Percentiles rank a stretch among this genome's conserved stretches.
Conservation (phyloP, 2,329 filamentous ascomycete species). For the Aspergillus sp. region DNA sequence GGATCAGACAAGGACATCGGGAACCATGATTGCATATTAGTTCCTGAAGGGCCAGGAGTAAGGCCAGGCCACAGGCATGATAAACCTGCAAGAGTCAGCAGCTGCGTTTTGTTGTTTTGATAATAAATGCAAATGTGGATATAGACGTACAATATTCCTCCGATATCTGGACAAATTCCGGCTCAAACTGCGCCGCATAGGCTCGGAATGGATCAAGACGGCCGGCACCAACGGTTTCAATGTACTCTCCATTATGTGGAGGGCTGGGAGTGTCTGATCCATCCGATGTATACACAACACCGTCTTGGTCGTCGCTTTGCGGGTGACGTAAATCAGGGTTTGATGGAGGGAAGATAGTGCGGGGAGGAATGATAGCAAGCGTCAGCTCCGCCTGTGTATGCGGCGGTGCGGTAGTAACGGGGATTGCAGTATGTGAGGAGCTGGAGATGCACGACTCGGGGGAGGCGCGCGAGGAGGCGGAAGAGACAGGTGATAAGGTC, state of each 20-base stretch:
- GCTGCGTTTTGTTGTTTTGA: too few species aligned
- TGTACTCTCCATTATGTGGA: slow-evolving; percentile 1
- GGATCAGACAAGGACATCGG: slow-evolving; percentile 29
- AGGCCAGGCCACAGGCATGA: slow-evolving; percentile 30
- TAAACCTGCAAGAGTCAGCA: slow-evolving; percentile 19
- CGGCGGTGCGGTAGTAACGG: neutral
- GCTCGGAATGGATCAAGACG: slow-evolving; percentile 30
- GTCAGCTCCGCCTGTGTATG: neutral
- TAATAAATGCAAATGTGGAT: neutral
- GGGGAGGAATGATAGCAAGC: neutral
- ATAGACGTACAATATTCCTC: slow-evolving; percentile 28
- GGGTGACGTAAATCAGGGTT: neutral
- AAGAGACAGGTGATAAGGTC: slow-evolving; percentile 7
- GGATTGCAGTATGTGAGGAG: neutral
- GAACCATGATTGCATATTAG: slow-evolving; percentile 25
- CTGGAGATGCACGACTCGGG: slow-evolving; percentile 6
- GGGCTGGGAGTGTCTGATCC: slow-evolving; percentile 3
- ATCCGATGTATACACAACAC: neutral
- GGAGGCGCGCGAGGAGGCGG: slow-evolving; percentile 11
- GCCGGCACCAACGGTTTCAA: slow-evolving; percentile 23
- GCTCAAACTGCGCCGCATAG: slow-evolving; percentile 22
- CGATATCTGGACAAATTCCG: slow-evolving; percentile 23
- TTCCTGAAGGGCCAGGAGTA: slow-evolving; percentile 17
- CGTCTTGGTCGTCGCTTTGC: neutral
- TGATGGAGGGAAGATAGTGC: neutral